Base-by-base conservation (phyloP, 2,329 filamentous ascomycete species). In the Pezicula neosporulosa region DNA sequence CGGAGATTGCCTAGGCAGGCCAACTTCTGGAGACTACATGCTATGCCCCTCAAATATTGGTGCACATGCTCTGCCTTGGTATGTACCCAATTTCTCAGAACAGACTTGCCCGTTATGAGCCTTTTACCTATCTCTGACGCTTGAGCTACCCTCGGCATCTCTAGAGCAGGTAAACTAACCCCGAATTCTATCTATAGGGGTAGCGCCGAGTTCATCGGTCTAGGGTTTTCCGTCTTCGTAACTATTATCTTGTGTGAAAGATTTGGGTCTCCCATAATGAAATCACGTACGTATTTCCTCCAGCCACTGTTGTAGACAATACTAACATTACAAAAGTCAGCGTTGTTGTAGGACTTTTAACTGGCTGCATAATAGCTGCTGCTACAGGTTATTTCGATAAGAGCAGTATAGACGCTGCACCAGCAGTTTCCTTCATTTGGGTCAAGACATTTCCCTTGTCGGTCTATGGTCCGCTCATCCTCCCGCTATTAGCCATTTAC, bases 241-340 rank as follows among this genome's bases (percentile, higher is more conserved):
- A 87, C 86, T 27, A 93, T 94, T 63, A 85, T 94, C 54, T 65
- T 93, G 12, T 89, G 87, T 65, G 89, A 94, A 68, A 81, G 88
- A 10, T 91, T 92, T 60, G 90, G 90, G 1, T 80, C 87, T 0
- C 89, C 90, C 0, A 87, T 94, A 58, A 92, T 94, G 87, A 92
- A 92, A 66, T 18, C 62, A 47, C 51, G 57, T 51, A 53, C 51
- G 44, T 51, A 53, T n/a, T 27, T 50, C 18, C n/a, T 52, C 6
- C 43, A 47, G 47, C 19, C 27, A 51, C 24, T 24, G 5, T 24
- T 24, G 24, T 3, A 44, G 35, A 47, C 18, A 52, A 30, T 3
- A 24, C 30, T 51, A 30, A 48, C 27, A 24, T 30, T 27, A 13
- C 8, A 9, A 24, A 44, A 44, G 58, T 60, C 44, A 56, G 52